phyloP scores from a whole-genome alignment of 306 rosid species.

The Quercus parvula region DNA sequence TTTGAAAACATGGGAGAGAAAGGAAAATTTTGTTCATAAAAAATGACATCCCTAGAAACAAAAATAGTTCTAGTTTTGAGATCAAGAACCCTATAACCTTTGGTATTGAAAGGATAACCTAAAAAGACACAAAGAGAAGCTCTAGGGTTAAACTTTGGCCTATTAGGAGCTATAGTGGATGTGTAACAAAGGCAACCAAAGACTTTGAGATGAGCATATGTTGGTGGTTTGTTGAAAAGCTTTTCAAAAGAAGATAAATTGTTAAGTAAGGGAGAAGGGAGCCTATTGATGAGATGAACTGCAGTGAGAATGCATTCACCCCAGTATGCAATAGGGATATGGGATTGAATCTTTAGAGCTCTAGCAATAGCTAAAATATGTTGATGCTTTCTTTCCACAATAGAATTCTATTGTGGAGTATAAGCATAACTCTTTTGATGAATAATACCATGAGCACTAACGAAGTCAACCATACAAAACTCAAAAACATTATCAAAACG shows the following conservation, averaged over 20 bases:
- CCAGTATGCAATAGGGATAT: too few relatives aligned
- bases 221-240: neutral
- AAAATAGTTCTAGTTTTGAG: too few relatives aligned
- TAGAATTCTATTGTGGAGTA: neutral
- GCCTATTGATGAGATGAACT: too few relatives aligned
- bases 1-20: too few relatives aligned
- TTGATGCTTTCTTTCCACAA: neutral
- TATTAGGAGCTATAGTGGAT: too few relatives aligned
- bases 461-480: neutral
- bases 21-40: too few relatives aligned
- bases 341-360: neutral
- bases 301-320: too few relatives aligned
- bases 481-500: neutral
- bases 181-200: neutral
- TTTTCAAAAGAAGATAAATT: neutral
- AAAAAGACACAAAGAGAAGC: too few relatives aligned
- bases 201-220: neutral
- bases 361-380: neutral
- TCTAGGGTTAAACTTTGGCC: too few relatives aligned
- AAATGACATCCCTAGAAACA: too few relatives aligned
- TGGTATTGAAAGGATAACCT: too few relatives aligned
- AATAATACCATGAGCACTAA: neutral
- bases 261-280: neutral
- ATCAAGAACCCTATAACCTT: too few relatives aligned
- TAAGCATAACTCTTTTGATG: neutral